Evolutionary conservation across 257 asterid genomes (phyloP).

Genomic region (Penstemon barbatus): DNA sequence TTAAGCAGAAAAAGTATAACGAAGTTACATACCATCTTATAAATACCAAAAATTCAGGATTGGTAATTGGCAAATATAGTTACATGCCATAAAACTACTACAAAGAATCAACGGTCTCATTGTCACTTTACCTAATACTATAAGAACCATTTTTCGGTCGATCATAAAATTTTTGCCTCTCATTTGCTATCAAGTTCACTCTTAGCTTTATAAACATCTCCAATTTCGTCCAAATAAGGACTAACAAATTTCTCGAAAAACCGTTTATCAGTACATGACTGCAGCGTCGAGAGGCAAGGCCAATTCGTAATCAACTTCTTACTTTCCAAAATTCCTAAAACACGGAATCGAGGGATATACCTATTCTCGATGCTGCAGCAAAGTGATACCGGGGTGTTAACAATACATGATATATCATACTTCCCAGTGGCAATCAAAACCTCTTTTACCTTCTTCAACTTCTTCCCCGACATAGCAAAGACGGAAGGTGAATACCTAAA

Average conservation of each 20-base stretch:
- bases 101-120: no score
- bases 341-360: constrained; percentile 29
- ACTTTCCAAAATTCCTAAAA: constrained; percentile 26
- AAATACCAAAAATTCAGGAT: no score
- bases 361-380: constrained; percentile 28
- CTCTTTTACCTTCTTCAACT: constrained; percentile 23
- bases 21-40: no score
- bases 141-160: not conserved
- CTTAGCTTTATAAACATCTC: constrained; percentile 7
- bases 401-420: constrained; percentile 22
- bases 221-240: constrained; percentile 12
- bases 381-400: constrained; percentile 8
- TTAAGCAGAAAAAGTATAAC: no score
- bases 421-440: constrained; percentile 32
- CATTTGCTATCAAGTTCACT: not conserved
- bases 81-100: no score
- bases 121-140: no score
- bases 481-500: constrained; percentile 18
- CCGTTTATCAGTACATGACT: not conserved
- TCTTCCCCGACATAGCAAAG: constrained; percentile 20
- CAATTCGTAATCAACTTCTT: constrained; percentile 29
- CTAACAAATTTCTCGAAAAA: constrained; percentile 20
- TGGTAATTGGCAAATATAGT: no score
- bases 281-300: constrained; percentile 20
- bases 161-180: not conserved